Conservation (phyloP, 345 rosid genomes). For the Syzygium aqueum region DNA sequence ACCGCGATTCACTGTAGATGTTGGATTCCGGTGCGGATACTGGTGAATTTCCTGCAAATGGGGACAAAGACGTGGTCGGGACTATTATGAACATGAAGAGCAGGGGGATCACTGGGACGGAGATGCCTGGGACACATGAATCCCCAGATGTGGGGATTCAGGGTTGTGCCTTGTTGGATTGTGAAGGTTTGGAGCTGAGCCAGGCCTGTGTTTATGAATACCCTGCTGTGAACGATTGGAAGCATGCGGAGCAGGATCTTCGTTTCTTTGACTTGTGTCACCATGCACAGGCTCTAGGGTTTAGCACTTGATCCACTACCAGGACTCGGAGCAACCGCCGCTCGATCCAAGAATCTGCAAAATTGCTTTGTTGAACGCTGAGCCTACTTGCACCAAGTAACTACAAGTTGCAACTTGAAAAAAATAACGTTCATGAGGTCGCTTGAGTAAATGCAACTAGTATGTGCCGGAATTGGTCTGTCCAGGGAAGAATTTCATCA, state of each 20-base stretch:
- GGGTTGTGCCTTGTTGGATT: conserved; percentile 47
- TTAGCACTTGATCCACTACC: conserved; percentile 13
- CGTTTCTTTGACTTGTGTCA: conserved; percentile 56
- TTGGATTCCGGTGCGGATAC: conserved; percentile 45
- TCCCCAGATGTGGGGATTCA: conserved; percentile 34
- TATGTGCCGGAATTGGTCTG: conserved; percentile 42
- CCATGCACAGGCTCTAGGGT: conserved; percentile 47
- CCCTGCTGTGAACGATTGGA: conserved; percentile 45
- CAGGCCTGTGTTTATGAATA: conserved; percentile 59
- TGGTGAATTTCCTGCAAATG: conserved; percentile 33
- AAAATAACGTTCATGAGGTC: neutral
- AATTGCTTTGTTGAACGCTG: neutral
- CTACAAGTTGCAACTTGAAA: neutral
- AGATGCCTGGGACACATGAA: conserved; percentile 41
- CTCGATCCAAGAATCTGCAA: conserved; percentile 40
- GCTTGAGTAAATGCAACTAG: neutral
- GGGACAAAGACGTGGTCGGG: conserved; percentile 41
- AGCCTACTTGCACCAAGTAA: neutral
- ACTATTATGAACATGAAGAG: conserved; percentile 33
- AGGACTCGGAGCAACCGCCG: conserved; percentile 18
- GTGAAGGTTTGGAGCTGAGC: conserved; percentile 64
- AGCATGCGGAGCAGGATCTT: conserved; percentile 50
- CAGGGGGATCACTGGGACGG: conserved; percentile 47
- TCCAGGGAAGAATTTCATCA: conserved; percentile 33
- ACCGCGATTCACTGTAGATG: conserved; percentile 46